Conservation (phyloP, 1,139 yeast species). For the Yamadazyma blattariae region DNA sequence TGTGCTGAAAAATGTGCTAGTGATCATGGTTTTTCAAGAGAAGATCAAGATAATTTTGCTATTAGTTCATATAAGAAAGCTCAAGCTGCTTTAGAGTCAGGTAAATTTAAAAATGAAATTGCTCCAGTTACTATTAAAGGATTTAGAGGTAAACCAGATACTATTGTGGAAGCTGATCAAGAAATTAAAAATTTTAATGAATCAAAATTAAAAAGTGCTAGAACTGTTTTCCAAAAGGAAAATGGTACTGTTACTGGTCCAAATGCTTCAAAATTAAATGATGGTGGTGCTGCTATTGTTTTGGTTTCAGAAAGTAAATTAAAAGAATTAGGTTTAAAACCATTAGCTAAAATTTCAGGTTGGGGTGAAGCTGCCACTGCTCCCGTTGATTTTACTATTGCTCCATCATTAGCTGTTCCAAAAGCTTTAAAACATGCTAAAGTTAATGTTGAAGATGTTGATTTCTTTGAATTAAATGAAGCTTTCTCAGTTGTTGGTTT, state of each 20-base stretch:
- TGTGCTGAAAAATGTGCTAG: conserved; percentile 95
- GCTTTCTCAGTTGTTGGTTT: conserved; percentile 95
- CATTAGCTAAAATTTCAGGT: conserved; percentile 82
- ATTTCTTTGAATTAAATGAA: conserved; percentile 90
- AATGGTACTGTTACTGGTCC: conserved; percentile 96
- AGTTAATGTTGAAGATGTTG: conserved; percentile 55
- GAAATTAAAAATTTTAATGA: conserved; percentile 74
- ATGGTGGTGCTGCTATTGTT: conserved; percentile 94
- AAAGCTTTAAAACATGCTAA: conserved; percentile 91
- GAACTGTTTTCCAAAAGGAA: conserved; percentile 90
- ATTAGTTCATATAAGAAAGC: conserved; percentile 73
- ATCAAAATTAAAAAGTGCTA: conserved; percentile 69
- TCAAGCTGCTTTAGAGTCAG: conserved; percentile 69
- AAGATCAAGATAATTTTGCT: conserved; percentile 72
- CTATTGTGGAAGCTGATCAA: conserved; percentile 66
- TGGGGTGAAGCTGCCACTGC: conserved; percentile 99
- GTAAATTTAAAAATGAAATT: conserved; percentile 79
- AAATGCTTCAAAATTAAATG: conserved; percentile 92
- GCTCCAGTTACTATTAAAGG: conserved; percentile 88
- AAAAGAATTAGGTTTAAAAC: conserved; percentile 79
- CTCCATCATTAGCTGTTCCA: conserved; percentile 92
- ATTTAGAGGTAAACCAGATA: conserved; percentile 88
- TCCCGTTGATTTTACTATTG: conserved; percentile 91
- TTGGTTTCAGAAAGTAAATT: conserved; percentile 81
- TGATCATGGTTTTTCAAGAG: conserved; percentile 62